Base-by-base conservation (phyloP, 805 yeast species). In the Metschnikowia amazonensis region DNA sequence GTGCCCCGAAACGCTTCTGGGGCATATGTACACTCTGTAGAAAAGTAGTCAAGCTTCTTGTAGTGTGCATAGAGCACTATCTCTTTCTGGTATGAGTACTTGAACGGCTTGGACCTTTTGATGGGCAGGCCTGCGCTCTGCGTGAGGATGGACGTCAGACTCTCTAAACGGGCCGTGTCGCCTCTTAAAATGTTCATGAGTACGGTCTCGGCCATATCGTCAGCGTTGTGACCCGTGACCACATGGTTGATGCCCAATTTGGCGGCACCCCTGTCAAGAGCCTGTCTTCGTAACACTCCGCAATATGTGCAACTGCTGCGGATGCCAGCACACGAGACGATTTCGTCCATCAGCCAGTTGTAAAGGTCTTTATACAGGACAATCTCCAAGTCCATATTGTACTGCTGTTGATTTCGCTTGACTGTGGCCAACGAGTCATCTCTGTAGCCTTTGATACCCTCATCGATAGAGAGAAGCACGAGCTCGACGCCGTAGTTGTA, bases 1-100 rank as follows among this genome's bases (percentile, higher is more conserved):
- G 98, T 94, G 16, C 99, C 99, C 54, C 99, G 74, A 60, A 94
- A 94, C 0, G 99, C 98, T 63, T 94, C 99, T 1, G 99, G 98
- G 0, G 99, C 96, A 68, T 94, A 94, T 0, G 97, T 84, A 63
- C 99, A 94, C 60, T 94, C 99, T 0, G 99, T 94, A 8, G 96
- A 86, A 63, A 94, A 94, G 62, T 94, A 94, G 66, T 94, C 99
- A 42, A 94, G 72, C 59, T 89, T 86, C 65, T 88, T 90, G 69
- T 89, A 94, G 61, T 94, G 99, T 1, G 99, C 99, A 66, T 94
- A 94, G 14, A 94, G 74, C 18, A 94, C 99, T 55, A 94, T 94
- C 61, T 94, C 99, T 74, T 94, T 94, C 62, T 94, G 97, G 64
- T 94, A 94, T 8, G 96, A 79, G 64, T 89, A 94, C 66, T 94